Evolutionary conservation across 306 rosid species (phyloP).

Genomic region (Quercus cerris): DNA sequence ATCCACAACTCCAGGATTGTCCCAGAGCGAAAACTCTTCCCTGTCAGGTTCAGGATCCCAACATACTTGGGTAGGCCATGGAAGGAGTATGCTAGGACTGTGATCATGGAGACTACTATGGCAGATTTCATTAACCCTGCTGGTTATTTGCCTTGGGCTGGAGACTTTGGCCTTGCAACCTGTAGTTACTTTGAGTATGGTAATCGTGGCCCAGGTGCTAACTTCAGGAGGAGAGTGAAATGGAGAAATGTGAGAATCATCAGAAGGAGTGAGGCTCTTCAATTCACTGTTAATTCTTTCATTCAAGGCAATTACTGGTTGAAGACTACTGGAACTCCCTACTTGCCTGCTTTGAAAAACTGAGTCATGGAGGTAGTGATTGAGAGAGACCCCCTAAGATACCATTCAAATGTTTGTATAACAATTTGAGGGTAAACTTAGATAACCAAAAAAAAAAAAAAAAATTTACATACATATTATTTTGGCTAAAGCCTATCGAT

Average conservation of each 20-base stretch:
- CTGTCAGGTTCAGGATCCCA: conserved; percentile 23
- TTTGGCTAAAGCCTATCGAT: too few relatives aligned
- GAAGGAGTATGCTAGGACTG: conserved; percentile 45
- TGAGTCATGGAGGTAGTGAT: not conserved
- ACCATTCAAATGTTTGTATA: too few relatives aligned
- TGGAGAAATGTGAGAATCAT: conserved; percentile 56
- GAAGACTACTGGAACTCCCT: conserved; percentile 30
- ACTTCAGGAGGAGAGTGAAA: conserved; percentile 31
- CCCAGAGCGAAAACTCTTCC: conserved; percentile 36
- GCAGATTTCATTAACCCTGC: conserved; percentile 47
- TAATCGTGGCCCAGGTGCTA: conserved; percentile 55
- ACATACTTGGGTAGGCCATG: conserved; percentile 68
- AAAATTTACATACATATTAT: too few relatives aligned
- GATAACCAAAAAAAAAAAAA: too few relatives aligned
- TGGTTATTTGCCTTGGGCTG: conserved; percentile 40
- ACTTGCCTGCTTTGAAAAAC: not conserved
- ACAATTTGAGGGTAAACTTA: too few relatives aligned
- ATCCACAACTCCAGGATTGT: conserved; percentile 58
- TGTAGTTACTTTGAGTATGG: conserved; percentile 59
- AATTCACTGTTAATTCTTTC: conserved; percentile 32
- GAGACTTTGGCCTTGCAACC: conserved; percentile 22
- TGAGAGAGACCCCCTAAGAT: too few relatives aligned
- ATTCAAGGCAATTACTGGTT: conserved; percentile 36
- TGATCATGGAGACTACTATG: conserved; percentile 50
- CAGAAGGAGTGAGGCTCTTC: conserved; percentile 29